These are phyloP conservation scores for Ceratobasidium sp. DNA, from an alignment of 1,284 basidiomycete species.

Conservation along the genomic window DNA sequence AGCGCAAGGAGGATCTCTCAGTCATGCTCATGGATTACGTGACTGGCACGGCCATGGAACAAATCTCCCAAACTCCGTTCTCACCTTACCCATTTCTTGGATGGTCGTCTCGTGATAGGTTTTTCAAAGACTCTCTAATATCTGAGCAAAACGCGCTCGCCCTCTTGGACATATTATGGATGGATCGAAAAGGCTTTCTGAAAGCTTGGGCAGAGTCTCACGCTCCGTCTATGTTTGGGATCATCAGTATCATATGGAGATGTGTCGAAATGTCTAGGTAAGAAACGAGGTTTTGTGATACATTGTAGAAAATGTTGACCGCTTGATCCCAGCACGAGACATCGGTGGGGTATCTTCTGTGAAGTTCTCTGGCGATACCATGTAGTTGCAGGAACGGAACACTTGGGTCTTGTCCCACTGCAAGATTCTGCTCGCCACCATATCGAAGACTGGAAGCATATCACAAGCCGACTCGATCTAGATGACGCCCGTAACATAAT, in stretches of 20 bases:
- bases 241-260: slow-evolving; percentile 5
- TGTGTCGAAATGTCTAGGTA: neutral
- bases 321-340: neutral
- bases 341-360: neutral
- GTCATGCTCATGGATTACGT: too few relatives aligned
- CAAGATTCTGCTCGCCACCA: too few relatives aligned
- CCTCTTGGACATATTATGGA: slow-evolving; percentile 2
- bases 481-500: slow-evolving; percentile 6
- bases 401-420: neutral
- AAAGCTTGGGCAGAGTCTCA: slow-evolving; percentile 12
- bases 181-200: slow-evolving; percentile 14
- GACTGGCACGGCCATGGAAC: too few relatives aligned
- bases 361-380: neutral
- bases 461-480: neutral
- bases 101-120: neutral
- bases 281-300: neutral
- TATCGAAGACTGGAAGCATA: neutral
- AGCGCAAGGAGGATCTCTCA: too few relatives aligned
- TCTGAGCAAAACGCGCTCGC: neutral
- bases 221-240: neutral
- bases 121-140: neutral
- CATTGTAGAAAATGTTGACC: neutral
- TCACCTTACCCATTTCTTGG: neutral
- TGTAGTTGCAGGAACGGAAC: slow-evolving; percentile 5
- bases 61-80: neutral